Evolutionary conservation across 495 filamentous ascomycete species (phyloP).

Genomic region (Podospora didyma): DNA sequence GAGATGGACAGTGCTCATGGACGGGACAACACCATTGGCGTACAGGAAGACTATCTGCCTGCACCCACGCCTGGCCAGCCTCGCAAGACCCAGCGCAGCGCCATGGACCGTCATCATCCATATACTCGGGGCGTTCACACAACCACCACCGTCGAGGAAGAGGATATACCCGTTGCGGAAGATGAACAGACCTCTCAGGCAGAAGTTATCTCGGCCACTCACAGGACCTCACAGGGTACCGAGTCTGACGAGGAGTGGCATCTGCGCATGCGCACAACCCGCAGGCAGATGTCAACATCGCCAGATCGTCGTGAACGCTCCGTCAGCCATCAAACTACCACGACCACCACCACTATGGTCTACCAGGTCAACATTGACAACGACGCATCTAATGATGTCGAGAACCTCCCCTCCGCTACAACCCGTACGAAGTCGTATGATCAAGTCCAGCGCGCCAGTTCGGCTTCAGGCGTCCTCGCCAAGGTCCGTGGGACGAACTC

Average conservation of each 20-base stretch:
- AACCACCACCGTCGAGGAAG: constrained; percentile 43
- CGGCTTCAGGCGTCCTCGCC: constrained; percentile 61
- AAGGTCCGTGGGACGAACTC: constrained; percentile 68
- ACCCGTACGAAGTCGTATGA: constrained; percentile 62
- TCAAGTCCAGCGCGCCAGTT: constrained; percentile 54
- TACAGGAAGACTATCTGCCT: constrained; percentile 78
- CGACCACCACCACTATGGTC: constrained; percentile 58
- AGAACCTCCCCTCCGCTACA: constrained; percentile 43
- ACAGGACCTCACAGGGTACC: constrained; percentile 49
- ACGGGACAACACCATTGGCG: constrained; percentile 42
- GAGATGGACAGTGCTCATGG: constrained; percentile 81
- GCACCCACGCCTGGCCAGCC: constrained; percentile 96
- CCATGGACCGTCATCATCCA: constrained; percentile 46
- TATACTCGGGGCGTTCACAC: constrained; percentile 39
- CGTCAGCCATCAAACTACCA: constrained; percentile 55
- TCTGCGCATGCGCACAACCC: constrained; percentile 63
- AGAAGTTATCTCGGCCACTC: constrained; percentile 42
- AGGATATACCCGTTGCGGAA: constrained; percentile 24
- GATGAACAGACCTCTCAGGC: constrained; percentile 23
- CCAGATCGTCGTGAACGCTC: constrained; percentile 38
- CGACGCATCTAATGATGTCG: constrained; percentile 51
- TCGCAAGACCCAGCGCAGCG: constrained; percentile 66
- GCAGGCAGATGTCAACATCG: constrained; percentile 44
- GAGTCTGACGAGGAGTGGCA: constrained; percentile 79
- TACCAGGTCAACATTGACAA: constrained; percentile 52